These are phyloP conservation scores for Epichloe coenophiala DNA, from an alignment of 2,329 filamentous ascomycete species.

Conservation along the genomic window DNA sequence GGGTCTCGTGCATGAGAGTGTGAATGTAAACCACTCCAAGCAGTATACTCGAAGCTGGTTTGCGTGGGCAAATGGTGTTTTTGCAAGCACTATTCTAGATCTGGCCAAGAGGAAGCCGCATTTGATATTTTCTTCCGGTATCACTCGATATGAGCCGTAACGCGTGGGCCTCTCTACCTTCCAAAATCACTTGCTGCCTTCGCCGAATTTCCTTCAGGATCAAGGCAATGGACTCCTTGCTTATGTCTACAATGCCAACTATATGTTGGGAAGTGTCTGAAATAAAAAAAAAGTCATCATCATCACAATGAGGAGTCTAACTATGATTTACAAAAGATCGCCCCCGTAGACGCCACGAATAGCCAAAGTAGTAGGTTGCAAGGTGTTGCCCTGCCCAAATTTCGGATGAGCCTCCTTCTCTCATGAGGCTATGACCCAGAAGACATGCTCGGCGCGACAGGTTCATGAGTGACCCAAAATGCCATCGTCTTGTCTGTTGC, in stretches of 20 bases:
- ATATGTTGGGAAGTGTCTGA: neutral
- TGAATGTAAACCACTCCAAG: constrained; percentile 57
- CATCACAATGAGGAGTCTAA: neutral
- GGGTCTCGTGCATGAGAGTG: constrained; percentile 82
- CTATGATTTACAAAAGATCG: neutral
- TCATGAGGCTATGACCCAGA: too few relatives aligned
- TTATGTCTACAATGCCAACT: neutral
- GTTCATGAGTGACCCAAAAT: too few relatives aligned
- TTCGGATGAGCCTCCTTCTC: too few relatives aligned
- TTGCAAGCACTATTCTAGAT: constrained; percentile 83
- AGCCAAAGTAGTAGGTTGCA: too few relatives aligned
- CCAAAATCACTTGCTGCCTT: too few relatives aligned
- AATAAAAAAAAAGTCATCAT: neutral
- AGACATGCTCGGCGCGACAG: too few relatives aligned
- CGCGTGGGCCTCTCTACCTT: neutral
- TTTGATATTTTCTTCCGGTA: constrained; percentile 61
- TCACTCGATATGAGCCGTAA: constrained; percentile 42
- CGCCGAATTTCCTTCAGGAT: neutral
- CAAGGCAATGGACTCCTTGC: neutral
- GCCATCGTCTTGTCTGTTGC: too few relatives aligned
- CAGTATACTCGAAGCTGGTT: constrained; percentile 88
- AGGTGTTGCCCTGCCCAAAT: too few relatives aligned
- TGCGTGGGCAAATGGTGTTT: constrained; percentile 95
- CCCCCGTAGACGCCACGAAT: too few relatives aligned
- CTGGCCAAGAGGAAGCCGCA: constrained; percentile 80